These are phyloP conservation scores for Penicillium coffeae DNA, from an alignment of 495 filamentous ascomycete species.

Conservation along the genomic window DNA sequence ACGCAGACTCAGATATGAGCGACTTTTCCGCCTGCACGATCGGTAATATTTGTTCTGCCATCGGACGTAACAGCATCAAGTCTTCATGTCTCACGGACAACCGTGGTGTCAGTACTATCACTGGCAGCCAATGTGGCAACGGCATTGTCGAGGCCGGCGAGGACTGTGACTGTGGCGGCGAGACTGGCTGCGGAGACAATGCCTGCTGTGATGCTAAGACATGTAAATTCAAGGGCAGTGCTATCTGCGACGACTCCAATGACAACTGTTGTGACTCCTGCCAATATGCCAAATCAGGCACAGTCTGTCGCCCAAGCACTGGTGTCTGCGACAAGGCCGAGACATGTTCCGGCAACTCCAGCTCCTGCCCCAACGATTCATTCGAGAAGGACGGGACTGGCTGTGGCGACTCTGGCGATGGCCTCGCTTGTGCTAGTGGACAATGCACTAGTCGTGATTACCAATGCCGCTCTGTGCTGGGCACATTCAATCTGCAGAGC, in stretches of 20 bases:
- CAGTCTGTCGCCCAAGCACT: conserved; percentile 74
- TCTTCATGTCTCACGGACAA: conserved; percentile 77
- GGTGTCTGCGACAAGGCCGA: conserved; percentile 82
- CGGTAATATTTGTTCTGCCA: conserved; percentile 92
- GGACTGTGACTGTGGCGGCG: conserved; percentile 92
- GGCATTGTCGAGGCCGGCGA: conserved; percentile 94
- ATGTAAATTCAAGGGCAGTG: conserved; percentile 74
- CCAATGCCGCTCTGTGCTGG: conserved; percentile 87
- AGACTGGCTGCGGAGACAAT: conserved; percentile 64
- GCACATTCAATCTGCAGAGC: conserved; percentile 58
- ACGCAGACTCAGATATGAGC: conserved; percentile 64
- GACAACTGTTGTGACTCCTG: conserved; percentile 85
- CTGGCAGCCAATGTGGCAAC: conserved; percentile 85
- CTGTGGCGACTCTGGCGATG: conserved; percentile 55
- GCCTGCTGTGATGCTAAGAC: conserved; percentile 80
- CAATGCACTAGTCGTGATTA: conserved; percentile 91
- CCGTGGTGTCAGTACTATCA: conserved; percentile 78
- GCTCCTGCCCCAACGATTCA: conserved; percentile 69
- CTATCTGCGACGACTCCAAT: conserved; percentile 85
- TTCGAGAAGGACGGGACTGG: conserved; percentile 64
- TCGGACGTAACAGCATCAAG: conserved; percentile 74
- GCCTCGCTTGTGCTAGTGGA: conserved; percentile 81
- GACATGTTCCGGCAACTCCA: conserved; percentile 67
- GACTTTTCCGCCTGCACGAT: conserved; percentile 83
- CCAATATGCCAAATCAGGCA: conserved; percentile 61